Evolutionary conservation across 1,284 basidiomycete species (phyloP).

Genomic region (Cutaneotrichosporon cavernicola): DNA sequence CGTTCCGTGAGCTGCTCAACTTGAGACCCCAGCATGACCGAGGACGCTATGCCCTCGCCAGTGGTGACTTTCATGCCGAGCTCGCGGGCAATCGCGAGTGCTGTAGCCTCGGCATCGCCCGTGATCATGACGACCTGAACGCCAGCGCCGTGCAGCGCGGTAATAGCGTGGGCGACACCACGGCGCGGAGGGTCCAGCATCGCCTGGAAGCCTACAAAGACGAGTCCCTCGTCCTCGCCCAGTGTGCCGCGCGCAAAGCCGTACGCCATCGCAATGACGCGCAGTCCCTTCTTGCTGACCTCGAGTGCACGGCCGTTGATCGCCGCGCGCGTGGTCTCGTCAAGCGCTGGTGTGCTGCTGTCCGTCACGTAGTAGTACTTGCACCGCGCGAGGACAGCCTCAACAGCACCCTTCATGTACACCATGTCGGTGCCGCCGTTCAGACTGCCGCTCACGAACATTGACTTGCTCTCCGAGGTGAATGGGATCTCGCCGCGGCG

Average conservation of each 20-base stretch:
- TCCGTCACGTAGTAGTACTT: constrained; percentile 84
- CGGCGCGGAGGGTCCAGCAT: constrained; percentile 94
- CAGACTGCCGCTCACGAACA: constrained; percentile 76
- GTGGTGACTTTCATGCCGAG: constrained; percentile 66
- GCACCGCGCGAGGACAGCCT: constrained; percentile 79
- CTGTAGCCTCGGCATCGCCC: constrained; percentile 89
- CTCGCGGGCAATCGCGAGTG: constrained; percentile 79
- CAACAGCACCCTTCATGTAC: constrained; percentile 91
- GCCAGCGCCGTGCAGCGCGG: constrained; percentile 73
- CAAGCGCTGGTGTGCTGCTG: constrained; percentile 73
- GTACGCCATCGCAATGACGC: constrained; percentile 87
- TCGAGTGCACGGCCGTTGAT: constrained; percentile 70
- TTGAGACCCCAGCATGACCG: constrained; percentile 75
- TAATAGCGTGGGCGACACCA: constrained; percentile 86
- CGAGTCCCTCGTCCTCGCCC: constrained; percentile 59
- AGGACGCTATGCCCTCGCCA: constrained; percentile 31
- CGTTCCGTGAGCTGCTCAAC: constrained; percentile 78
- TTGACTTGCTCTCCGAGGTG: constrained; percentile 87
- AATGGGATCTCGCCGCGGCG: constrained; percentile 80
- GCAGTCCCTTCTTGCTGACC: constrained; percentile 72
- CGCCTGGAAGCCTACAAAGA: constrained; percentile 89
- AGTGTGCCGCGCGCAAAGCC: constrained; percentile 58
- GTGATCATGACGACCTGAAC: constrained; percentile 99
- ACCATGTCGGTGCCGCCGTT: constrained; percentile 65
- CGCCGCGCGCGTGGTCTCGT: constrained; percentile 63